Conservation (phyloP, 768 basidiomycete species). For the Psilocybe azurescens region DNA sequence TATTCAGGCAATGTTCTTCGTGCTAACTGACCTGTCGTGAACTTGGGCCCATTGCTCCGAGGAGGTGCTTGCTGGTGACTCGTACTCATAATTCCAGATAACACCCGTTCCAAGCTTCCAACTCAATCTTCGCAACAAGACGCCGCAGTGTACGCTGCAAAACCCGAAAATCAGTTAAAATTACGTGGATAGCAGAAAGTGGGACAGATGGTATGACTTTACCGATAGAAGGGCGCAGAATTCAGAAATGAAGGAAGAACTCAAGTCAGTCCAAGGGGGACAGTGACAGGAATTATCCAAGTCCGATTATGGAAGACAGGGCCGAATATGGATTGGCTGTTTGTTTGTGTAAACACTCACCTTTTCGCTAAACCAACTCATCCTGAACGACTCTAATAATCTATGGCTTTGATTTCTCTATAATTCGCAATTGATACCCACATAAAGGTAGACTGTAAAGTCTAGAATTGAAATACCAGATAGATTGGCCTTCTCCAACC, state of each 20-base stretch:
- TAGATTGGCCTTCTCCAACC: background rate
- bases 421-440: background rate
- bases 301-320: background rate
- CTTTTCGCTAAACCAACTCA: background rate
- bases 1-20: conserved; percentile 3
- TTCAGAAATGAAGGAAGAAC: background rate
- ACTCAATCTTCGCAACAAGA: background rate
- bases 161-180: background rate
- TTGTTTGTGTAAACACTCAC: background rate
- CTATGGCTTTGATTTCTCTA: conserved; percentile 4
- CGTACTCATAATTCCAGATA: background rate
- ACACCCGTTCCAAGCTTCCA: background rate
- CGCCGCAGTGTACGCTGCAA: background rate
- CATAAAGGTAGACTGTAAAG: background rate
- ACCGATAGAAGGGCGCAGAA: background rate
- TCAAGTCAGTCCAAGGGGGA: background rate
- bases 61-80: conserved; percentile 9
- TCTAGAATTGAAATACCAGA: background rate
- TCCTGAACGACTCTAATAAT: background rate
- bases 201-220: too few relatives aligned
- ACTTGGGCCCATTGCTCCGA: conserved; percentile 15
- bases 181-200: background rate
- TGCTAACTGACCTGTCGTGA: conserved; percentile 12
- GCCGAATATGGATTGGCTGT: conserved; percentile 1
- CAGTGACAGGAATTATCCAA: conserved; percentile 5